Evolutionary conservation across 495 filamentous ascomycete species (phyloP), one percentile per base, ranked within the genome.

Genomic region (Astrothelium subdiscretum): DNA sequence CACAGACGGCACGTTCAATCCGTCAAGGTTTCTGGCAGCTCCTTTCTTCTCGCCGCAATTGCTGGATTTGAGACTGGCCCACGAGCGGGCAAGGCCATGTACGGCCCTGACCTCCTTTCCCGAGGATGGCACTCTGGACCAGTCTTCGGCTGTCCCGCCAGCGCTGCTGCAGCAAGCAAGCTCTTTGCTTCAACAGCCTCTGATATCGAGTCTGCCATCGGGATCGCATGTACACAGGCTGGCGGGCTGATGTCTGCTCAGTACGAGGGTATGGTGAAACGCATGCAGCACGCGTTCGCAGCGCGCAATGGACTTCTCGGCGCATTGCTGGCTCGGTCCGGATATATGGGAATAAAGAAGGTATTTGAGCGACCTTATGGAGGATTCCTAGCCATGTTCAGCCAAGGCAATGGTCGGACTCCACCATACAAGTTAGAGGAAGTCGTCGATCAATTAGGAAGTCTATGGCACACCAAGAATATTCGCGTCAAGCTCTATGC

Each of bases 61-160:
- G 68, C 69, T 4, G 77, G 77, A 0, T 76, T 71, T 40, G 75
- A 80, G 61, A 66, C 70, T 12, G 75, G 74, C 4, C 75, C 77
- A 6, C 69, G 77, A 15, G 69, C 72, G n/a, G 78, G 77, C 8
- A 64, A 68, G 18, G 77, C 65, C 18, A 67, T 81, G 3, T 63
- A 76, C 51, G 77, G 75, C 1, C 59, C 10, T n/a, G 66, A 80
- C 54, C 67, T 79, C 31, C 70, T 80, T 4, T 66, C 68, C 1
- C 69, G 62, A 22, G 75, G 77, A 31, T 80, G 76, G 77, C 76
- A 80, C 62, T 76, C 70, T 2, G 78, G 79, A 0, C 67, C 76
- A 26, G 68, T 79, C 4, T 80, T 80, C 59, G 76, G 79, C 1
- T 70, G 71, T 26, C 62, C 77, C 2, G 75, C 76, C 0, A 61